phyloP scores from a whole-genome alignment of 257 asterid genomes.

The Primulina tabacum region DNA sequence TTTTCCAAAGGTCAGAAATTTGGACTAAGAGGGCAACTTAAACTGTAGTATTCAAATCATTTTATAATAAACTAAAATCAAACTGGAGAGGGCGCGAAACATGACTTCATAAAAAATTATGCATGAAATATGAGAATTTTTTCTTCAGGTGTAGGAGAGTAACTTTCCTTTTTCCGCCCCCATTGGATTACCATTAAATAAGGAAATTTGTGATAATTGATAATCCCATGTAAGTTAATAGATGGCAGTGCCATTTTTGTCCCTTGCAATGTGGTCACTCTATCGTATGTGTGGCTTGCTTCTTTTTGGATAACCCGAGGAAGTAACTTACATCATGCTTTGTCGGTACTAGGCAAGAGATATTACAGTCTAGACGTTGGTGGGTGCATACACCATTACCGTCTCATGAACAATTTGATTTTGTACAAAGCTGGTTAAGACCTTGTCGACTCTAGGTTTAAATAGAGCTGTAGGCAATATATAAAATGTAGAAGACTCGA shows the following conservation, averaged over 20 bases:
- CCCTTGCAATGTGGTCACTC: not conserved
- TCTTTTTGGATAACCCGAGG: not conserved
- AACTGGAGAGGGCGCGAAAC: not conserved
- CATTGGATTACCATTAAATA: not conserved
- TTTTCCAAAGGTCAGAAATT: not conserved
- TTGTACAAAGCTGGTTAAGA: not conserved
- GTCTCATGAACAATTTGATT: not conserved
- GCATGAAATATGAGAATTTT: not conserved
- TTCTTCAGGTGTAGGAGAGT: not conserved
- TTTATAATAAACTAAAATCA: too few relatives aligned
- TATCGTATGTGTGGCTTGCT: not conserved
- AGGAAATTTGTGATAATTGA: not conserved
- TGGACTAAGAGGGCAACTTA: not conserved
- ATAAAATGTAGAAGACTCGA: not conserved
- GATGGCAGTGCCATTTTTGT: not conserved
- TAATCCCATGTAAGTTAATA: not conserved
- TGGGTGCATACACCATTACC: not conserved
- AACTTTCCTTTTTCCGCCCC: not conserved
- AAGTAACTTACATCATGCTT: not conserved
- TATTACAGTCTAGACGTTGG: not conserved
- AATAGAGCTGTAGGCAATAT: not conserved
- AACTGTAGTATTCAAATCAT: not conserved
- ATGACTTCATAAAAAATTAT: not conserved
- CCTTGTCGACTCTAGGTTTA: not conserved
- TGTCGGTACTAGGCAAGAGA: not conserved